Base-by-base conservation (phyloP, 2,329 filamentous ascomycete genomes). In the Colletotrichum scovillei region DNA sequence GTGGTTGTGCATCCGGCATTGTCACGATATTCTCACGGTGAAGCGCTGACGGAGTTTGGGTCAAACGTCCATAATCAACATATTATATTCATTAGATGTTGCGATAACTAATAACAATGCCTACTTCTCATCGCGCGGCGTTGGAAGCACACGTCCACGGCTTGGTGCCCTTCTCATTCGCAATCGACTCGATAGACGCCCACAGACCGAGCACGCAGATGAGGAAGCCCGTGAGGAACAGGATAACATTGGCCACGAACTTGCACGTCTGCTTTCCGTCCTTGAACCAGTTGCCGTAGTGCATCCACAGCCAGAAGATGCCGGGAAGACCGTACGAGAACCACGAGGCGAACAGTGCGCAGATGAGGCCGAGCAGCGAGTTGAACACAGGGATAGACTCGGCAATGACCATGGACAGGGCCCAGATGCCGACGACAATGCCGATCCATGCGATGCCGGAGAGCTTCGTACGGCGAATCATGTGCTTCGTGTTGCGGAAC, bases 341-440 rank as follows among this genome's bases (percentile, higher is more conserved):
- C 92, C 92, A 93, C 67, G 87, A 90, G 24, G 88, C 90, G 73
- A 93, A 93, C 1, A 93, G 81, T 1, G 91, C 87, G 35, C 85
- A 86, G 76, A 94, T 89, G 46, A 94, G 81, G 5, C 89, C 89
- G 3, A 94, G 83, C 9, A 94, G 83, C 59, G 90, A 86, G 78
- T 89, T 90, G 83, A 94, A 95, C 62, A 91, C 88, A 0, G 93
- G 93, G 8, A 94, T 91, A 0, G 90, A 89, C 78, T 92, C 88
- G 5, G 92, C 91, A 72, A 95, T 91, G 72, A 94, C 81, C 86
- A 91, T 93, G 2, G 91, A 90, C 5, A 92, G 68, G 6, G 89
- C 76, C 90, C 92, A 94, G 19, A 90, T 80, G 14, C 76, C 79
- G 0, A 86, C 78, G 1, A 88, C 87, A 58, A 94, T 89, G 7